These are phyloP conservation scores for Fusarium tanahbumbuense DNA, from an alignment of 2,329 filamentous ascomycete genomes.

Conservation along the genomic window DNA sequence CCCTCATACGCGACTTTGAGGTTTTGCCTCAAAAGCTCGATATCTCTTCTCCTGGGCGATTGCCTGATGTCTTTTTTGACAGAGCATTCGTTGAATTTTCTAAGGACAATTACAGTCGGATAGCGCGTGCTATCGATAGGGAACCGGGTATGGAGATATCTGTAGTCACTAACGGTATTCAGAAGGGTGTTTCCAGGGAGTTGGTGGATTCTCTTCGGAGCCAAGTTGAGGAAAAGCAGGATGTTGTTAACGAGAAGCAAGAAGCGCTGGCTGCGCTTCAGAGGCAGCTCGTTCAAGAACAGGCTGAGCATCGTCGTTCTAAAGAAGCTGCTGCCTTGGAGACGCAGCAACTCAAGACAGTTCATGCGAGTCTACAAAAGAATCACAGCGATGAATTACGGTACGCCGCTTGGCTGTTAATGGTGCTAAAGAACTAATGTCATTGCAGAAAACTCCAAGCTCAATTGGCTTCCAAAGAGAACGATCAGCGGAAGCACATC, in stretches of 20 bases:
- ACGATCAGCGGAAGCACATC: constrained; percentile 48
- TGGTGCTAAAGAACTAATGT: constrained; percentile 16
- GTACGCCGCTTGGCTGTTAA: constrained; percentile 50
- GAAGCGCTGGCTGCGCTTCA: constrained; percentile 60
- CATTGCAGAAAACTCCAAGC: constrained; percentile 48
- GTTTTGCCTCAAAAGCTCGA: constrained; percentile 78
- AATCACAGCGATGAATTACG: constrained; percentile 75
- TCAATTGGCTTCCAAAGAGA: constrained; percentile 48
- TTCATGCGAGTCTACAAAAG: constrained; percentile 77
- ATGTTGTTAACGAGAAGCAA: constrained; percentile 60
- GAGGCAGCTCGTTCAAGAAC: constrained; percentile 75
- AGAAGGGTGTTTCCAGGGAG: constrained; percentile 93
- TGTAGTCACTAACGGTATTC: constrained; percentile 79
- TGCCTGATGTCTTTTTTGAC: constrained; percentile 89
- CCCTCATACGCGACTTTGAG: constrained; percentile 88
- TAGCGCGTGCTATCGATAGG: constrained; percentile 87
- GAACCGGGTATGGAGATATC: constrained; percentile 90
- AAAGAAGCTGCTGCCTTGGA: constrained; percentile 64
- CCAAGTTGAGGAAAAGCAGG: constrained; percentile 79
- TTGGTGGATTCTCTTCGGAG: constrained; percentile 85
- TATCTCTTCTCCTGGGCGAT: constrained; percentile 57
- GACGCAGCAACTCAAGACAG: constrained; percentile 63
- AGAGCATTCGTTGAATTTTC: constrained; percentile 90
- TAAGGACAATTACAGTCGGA: constrained; percentile 92
- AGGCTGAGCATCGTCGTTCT: constrained; percentile 75